These are phyloP conservation scores for Hippophae tibetana DNA, from an alignment of 306 rosid species.

Conservation along the genomic window DNA sequence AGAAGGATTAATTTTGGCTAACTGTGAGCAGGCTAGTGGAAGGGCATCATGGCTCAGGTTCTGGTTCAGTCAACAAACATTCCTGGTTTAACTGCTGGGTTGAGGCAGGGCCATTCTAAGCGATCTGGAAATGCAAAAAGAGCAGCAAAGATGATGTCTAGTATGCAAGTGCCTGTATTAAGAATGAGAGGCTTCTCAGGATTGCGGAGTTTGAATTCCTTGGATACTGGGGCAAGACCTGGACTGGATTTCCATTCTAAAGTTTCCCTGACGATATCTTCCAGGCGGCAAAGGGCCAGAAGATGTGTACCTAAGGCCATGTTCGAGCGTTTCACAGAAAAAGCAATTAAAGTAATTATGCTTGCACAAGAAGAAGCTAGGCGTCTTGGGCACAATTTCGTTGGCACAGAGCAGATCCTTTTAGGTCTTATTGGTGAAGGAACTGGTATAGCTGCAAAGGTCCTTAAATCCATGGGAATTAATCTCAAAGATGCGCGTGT, in stretches of 20 bases:
- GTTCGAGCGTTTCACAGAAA: conserved; percentile 98
- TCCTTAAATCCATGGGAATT: conserved; percentile 92
- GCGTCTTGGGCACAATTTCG: conserved; percentile 96
- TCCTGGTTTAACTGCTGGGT: conserved; percentile 47
- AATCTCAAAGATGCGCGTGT: conserved; percentile 96
- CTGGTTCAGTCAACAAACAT: conserved; percentile 72
- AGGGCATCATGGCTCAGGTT: conserved; percentile 61
- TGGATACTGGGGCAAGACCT: conserved; percentile 51
- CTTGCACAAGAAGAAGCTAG: conserved; percentile 99
- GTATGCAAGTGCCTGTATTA: conserved; percentile 35
- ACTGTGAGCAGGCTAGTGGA: conserved; percentile 22
- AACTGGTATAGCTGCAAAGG: conserved; percentile 96
- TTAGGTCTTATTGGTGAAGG: conserved; percentile 98
- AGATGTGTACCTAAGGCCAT: conserved; percentile 72
- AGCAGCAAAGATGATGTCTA: conserved; percentile 45
- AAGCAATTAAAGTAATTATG: conserved; percentile 95
- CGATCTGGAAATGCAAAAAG: conserved; percentile 51
- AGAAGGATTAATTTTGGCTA: conserved; percentile 6
- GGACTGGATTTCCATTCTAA: conserved; percentile 46
- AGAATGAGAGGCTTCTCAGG: conserved; percentile 62
- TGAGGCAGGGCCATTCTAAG: conserved; percentile 40
- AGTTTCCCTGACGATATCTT: conserved; percentile 40
- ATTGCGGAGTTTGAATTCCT: conserved; percentile 47
- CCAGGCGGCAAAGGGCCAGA: conserved; percentile 44
- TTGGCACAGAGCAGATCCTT: conserved; percentile 97